A percentile compares a stretch with the other conserved stretches of the same genome.
Evolutionary conservation across 495 filamentous ascomycete genomes (phyloP).

Genomic region (Xylaria longipes): DNA sequence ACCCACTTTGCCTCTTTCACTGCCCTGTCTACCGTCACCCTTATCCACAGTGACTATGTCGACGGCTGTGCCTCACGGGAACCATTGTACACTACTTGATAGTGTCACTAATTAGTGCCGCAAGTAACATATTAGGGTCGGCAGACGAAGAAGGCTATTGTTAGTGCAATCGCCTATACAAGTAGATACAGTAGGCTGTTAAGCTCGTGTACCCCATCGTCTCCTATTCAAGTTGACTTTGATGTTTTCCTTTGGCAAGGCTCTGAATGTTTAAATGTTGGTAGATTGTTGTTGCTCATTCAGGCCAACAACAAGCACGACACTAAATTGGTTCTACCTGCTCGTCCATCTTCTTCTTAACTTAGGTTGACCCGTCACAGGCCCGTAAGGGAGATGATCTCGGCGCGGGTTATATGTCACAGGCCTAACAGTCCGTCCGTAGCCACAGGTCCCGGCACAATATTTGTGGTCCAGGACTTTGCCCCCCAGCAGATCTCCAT

Average conservation of each 20-base stretch:
- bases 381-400: slow-evolving; percentile 22
- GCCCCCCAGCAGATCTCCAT: slow-evolving; percentile 53
- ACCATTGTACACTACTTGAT: slow-evolving; percentile 24
- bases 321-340: slow-evolving; percentile 17
- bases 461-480: slow-evolving; percentile 41
- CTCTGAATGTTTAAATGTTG: slow-evolving; percentile 31
- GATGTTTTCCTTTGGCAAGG: slow-evolving; percentile 23
- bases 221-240: slow-evolving; percentile 20
- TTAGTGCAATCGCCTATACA: slow-evolving; percentile 20
- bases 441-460: slow-evolving; percentile 42
- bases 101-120: slow-evolving; percentile 24
- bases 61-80: slow-evolving; percentile 24
- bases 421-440: slow-evolving; percentile 26
- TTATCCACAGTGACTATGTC: slow-evolving; percentile 39
- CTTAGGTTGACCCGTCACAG: slow-evolving; percentile 25
- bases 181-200: slow-evolving; percentile 19
- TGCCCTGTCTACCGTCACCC: slow-evolving; percentile 42
- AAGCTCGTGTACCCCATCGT: slow-evolving; percentile 13
- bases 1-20: slow-evolving; percentile 29
- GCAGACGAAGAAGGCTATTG: slow-evolving; percentile 26
- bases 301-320: neutral
- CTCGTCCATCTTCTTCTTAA: slow-evolving; percentile 23
- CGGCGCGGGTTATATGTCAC: slow-evolving; percentile 31
- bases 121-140: slow-evolving; percentile 26
- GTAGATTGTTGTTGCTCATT: slow-evolving; percentile 30